Base-by-base conservation (phyloP, 495 filamentous ascomycete species). In the Penicillium mononematosum region DNA sequence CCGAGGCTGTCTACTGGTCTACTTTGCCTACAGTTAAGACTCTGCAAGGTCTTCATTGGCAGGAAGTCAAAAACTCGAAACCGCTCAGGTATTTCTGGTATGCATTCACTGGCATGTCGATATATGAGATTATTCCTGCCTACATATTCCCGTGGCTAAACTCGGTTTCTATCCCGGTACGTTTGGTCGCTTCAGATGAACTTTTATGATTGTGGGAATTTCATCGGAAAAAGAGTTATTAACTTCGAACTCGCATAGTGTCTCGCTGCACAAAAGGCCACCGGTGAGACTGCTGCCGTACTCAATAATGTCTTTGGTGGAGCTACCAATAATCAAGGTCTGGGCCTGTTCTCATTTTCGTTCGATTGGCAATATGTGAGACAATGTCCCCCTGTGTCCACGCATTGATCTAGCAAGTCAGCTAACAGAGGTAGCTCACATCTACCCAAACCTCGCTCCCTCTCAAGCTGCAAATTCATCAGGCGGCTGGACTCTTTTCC, bases 331-430 rank as follows among this genome's bases (percentile, higher is more conserved):
- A 85, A 86, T 56, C 81, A 73, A 49, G 76, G 75, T 4, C 58
- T 79, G 5, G 82, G 82, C 0, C 57, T 82, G 1, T 71, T 85
- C 27, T 70, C 63, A 24, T 44, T 83, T 24, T 72, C 70, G 3
- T 73, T 84, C 10, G 82, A 85, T 64, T 85, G 81, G 81, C 79
- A 85, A 67, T 85, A 83, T 58, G 75, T 83, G 64, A 59, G 70
- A 36, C 11, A 1, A 19, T n/a, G 4, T 32, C 24, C 12, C 32
- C 22, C 7, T 25, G 8, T 19, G 27, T 2, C 14, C 7, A n/a
- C 16, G 2, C 5, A 19, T 8, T 12, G 39, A 29, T 22, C 32
- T 20, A 31, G 20, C 11, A 36, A 42, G 2, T 34, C 39, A 50
- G 11, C 64, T 69, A 14, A 69, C 43, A 5, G 6, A 14, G 9